Evolutionary conservation across 176 grass and related monocot genomes (phyloP), one percentile per base, ranked within the genome.

Genomic region (Paspalum vaginatum): DNA sequence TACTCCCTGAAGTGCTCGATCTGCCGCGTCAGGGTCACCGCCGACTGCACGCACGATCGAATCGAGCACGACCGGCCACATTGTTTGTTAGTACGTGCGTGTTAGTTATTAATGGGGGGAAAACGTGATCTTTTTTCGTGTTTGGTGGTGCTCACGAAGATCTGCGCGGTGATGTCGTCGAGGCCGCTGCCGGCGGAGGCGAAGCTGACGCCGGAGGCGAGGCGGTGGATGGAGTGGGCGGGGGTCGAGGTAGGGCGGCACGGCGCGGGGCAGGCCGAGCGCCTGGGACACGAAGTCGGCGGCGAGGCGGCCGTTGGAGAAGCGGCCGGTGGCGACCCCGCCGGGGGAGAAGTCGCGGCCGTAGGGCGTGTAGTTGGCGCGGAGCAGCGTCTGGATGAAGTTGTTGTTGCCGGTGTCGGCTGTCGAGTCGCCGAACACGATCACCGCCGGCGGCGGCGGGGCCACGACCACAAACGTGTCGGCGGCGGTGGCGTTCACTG

Each of bases 401-500:
- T 93, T 88, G 79, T 97, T 97, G 83, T 97, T 93, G 57, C 94
- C 91, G 0, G 94, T 46, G 66, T 97, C 88, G 16, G 86, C 88
- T 3, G 90, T 87, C 4, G 94, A 93, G 86, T 97, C 88, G 22
- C 94, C 94, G 67, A 97, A 97, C 78, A 93, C 84, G 53, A 91
- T 87, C 52, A 97, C 18, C 7, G 94, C 88, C 7, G 88, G 72
- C 52, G 93, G 18, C 7, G 94, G 86, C 7, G 88, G 76, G 9
- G 92, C 55, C 81, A 4, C 24, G 70, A 52, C 69, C 43, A n/a
- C n/a, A n/a, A n/a, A n/a, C n/a, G n/a, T n/a, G n/a, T 8, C 27
- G 32, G 50, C 43, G 11, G 66, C 42, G 0, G 43, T 42, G 10
- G 7, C 63, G n/a, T n/a, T n/a, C n/a, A n/a, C n/a, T n/a, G n/a